Percentiles rank a stretch among this genome's conserved stretches.
These are phyloP conservation scores for Graphiopsis chlorocephala DNA, from an alignment of 2,329 filamentous ascomycete genomes.

Conservation along the genomic window DNA sequence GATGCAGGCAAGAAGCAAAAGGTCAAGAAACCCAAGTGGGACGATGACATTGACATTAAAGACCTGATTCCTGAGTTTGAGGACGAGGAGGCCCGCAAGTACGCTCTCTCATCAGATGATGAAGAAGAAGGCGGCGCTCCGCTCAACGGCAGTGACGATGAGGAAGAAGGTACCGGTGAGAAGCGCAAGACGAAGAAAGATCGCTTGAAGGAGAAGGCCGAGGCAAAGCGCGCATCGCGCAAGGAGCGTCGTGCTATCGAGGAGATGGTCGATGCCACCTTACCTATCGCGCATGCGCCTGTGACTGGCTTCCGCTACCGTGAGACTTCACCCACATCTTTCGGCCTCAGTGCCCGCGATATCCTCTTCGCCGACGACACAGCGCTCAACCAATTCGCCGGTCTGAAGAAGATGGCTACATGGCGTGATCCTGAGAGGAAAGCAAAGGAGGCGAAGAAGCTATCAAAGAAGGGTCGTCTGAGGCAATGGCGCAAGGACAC, in stretches of 20 bases:
- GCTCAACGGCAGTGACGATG: constrained; percentile 35
- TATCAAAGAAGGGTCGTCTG: constrained; percentile 89
- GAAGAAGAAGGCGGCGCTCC: constrained; percentile 37
- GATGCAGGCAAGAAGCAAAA: constrained; percentile 53
- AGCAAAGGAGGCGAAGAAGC: constrained; percentile 77
- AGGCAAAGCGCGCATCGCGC: constrained; percentile 69
- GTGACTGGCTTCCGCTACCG: constrained; percentile 76
- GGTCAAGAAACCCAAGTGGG: constrained; percentile 84
- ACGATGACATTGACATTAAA: constrained; percentile 96
- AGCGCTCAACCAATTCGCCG: constrained; percentile 83
- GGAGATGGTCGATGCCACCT: constrained; percentile 75
- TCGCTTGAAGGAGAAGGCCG: constrained; percentile 43
- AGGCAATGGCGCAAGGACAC: constrained; percentile 77
- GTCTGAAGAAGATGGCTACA: constrained; percentile 88
- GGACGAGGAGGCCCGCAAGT: constrained; percentile 54
- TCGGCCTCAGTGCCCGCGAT: constrained; percentile 84
- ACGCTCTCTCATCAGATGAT: constrained; percentile 56
- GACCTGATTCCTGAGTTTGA: constrained; percentile 86
- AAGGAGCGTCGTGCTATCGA: constrained; percentile 82
- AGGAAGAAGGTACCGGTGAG: constrained; percentile 36
- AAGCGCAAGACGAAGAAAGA: constrained; percentile 46
- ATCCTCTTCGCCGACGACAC: constrained; percentile 87
- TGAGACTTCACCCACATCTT: constrained; percentile 85
- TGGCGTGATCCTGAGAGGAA: constrained; percentile 91
- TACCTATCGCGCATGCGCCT: constrained; percentile 65